A percentile compares a stretch with the other conserved stretches of the same genome.
These are phyloP conservation scores for Phoma sp. DNA, from an alignment of 2,329 filamentous ascomycete species.

Conservation along the genomic window DNA sequence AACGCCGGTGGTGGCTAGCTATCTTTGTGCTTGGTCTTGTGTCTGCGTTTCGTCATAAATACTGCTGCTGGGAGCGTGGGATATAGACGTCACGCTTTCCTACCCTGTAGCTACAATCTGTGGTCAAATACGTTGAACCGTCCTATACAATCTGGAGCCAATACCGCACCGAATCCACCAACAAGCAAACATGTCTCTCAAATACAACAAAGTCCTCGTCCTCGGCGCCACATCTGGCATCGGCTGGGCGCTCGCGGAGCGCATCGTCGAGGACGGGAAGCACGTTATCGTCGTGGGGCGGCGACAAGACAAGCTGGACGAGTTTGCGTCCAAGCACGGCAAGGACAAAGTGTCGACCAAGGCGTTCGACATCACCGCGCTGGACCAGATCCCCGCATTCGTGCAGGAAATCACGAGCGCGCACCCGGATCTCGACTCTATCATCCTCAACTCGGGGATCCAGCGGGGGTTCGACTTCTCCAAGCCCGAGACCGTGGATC, in stretches of 20 bases:
- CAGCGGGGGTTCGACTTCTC: conserved; percentile 58
- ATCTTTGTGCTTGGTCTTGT: not conserved
- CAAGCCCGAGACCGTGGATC: conserved; percentile 55
- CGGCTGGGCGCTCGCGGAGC: conserved; percentile 57
- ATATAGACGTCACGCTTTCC: not conserved
- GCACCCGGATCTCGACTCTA: conserved; percentile 59
- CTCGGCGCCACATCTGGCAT: conserved; percentile 62
- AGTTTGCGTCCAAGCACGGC: conserved; percentile 55
- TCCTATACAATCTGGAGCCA: no score
- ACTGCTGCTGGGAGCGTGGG: not conserved
- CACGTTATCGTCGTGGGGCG: conserved; percentile 58
- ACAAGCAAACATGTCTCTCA: conserved; percentile 48
- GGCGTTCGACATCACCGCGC: conserved; percentile 59
- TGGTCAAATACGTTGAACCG: no score
- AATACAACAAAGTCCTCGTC: conserved; percentile 60
- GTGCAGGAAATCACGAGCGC: conserved; percentile 49
- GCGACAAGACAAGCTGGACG: conserved; percentile 58
- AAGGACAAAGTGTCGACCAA: conserved; percentile 53
- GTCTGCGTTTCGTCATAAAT: conserved; percentile 5
- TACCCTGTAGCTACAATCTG: no score
- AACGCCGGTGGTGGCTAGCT: conserved; percentile 4
- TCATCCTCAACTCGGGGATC: conserved; percentile 62
- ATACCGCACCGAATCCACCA: not conserved
- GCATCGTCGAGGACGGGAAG: conserved; percentile 55
- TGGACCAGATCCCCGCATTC: conserved; percentile 56